Base-by-base conservation (phyloP, 139 green algal genomes). In the Microglena sp. region DNA sequence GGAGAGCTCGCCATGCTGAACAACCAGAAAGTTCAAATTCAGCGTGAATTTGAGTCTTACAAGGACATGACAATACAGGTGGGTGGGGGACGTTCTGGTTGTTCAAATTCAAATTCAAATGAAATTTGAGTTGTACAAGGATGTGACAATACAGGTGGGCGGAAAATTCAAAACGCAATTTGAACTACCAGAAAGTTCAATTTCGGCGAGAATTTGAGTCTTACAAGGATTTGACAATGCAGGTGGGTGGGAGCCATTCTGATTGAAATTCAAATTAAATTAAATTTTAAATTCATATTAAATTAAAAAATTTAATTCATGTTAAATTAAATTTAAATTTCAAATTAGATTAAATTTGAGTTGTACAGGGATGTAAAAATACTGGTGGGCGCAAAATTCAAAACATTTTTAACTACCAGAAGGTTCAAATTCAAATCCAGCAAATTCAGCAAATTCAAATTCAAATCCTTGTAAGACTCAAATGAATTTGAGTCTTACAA, bases 31-130 rank as follows among this genome's bases (percentile, higher is more conserved):
- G 71, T 77, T 50, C 73, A 79, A 33, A 30, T 80, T 15, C 77
- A 84, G 55, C 70, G 73, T 15, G 77, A 84, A 55, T 80, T 80
- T 62, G 73, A 80, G 55, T 67, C 77, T 1, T 84, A 78, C 70
- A 74, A 73, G 61, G 69, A 76, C 29, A 57, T 76, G 56, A 56
- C 67, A 26, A 72, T 64, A 30, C 59, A 77, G 71, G 71, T 77
- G 45, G n/a, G n/a, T n/a, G n/a, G n/a, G n/a, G n/a, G n/a, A n/a
- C n/a, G n/a, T n/a, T n/a, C n/a, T n/a, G n/a, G n/a, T n/a, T n/a
- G n/a, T n/a, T n/a, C n/a, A 79, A 55, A 68, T 77, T 50, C 73
- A 79, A 33, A 30, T 80, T 15, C 77, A 84, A 50, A 67, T 70
- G 11, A 73, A 84, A 55, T 80, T 80, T 62, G 73, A 80, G 55